A percentile compares a stretch with the other conserved stretches of the same genome.
These are phyloP conservation scores for Vachellia collinsii DNA, from an alignment of 306 rosid species.

Conservation along the genomic window DNA sequence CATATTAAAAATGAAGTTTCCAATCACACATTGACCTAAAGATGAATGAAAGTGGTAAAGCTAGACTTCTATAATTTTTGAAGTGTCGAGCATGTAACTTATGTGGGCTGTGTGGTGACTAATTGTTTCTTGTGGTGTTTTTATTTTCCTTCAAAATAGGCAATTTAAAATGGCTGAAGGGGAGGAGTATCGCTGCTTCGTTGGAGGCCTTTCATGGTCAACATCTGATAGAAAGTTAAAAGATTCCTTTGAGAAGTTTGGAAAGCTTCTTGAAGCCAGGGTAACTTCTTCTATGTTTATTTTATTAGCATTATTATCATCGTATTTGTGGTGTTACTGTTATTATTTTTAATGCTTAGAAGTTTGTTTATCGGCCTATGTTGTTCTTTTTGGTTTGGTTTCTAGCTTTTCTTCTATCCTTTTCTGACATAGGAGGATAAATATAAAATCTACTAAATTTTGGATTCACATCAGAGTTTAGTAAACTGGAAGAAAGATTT, in stretches of 20 bases:
- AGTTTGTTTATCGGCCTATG: constrained; percentile 23
- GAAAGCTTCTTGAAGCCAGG: constrained; percentile 94
- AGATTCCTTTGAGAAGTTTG: constrained; percentile 88
- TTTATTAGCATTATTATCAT: background rate
- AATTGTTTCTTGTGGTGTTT: constrained; percentile 11
- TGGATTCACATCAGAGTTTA: constrained; percentile 11
- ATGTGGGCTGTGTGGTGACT: constrained; percentile 8
- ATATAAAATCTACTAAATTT: background rate
- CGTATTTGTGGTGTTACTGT: background rate
- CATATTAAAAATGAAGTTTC: background rate
- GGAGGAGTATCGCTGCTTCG: constrained; percentile 86
- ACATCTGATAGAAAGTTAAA: constrained; percentile 83
- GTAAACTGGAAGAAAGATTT: background rate
- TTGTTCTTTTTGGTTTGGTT: constrained; percentile 24
- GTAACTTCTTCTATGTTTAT: constrained; percentile 42
- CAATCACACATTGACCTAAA: background rate
- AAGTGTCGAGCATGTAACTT: background rate
- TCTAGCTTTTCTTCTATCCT: background rate
- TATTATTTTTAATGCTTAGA: background rate
- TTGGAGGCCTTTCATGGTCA: constrained; percentile 98
- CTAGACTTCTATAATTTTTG: background rate
- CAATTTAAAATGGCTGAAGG: constrained; percentile 80
- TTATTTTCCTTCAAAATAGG: constrained; percentile 24
- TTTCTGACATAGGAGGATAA: constrained; percentile 18
- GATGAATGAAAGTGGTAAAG: background rate